Percentiles rank a stretch among this genome's conserved stretches.
These are phyloP conservation scores for Phytophthora hybrid DNA, from an alignment of 352 stramenopile species.

Conservation along the genomic window DNA sequence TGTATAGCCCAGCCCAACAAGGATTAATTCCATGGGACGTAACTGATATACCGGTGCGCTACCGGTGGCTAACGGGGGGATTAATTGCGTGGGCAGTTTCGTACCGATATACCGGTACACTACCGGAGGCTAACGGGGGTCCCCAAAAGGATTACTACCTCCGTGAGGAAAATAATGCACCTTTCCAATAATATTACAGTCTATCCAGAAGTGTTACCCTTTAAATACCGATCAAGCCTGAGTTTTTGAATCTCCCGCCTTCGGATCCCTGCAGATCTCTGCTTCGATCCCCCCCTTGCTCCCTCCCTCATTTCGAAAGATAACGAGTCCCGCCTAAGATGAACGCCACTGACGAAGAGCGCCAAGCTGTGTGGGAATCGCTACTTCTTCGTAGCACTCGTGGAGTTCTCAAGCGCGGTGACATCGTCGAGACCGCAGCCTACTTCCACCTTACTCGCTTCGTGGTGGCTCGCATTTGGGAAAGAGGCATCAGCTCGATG, in stretches of 20 bases:
- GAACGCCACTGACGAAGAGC: background rate
- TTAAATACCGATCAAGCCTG: background rate
- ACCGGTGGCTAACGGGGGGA: too few relatives aligned
- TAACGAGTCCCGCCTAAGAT: background rate
- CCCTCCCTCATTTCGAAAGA: background rate
- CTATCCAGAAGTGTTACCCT: background rate
- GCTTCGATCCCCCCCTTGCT: too few relatives aligned
- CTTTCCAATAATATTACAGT: background rate
- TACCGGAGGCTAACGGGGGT: too few relatives aligned
- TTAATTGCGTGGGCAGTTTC: too few relatives aligned
- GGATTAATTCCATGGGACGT: too few relatives aligned
- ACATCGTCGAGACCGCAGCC: background rate
- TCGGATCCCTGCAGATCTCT: background rate
- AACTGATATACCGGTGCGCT: too few relatives aligned
- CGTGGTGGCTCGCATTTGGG: background rate
- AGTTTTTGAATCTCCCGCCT: background rate
- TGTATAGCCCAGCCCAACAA: too few relatives aligned
- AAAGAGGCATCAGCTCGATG: background rate
- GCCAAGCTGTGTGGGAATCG: background rate
- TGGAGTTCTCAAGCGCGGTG: background rate
- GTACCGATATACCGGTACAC: too few relatives aligned
- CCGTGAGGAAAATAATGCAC: too few relatives aligned
- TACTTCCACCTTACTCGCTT: background rate
- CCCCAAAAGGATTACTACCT: too few relatives aligned
- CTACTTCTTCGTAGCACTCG: background rate